phyloP scores from a whole-genome alignment of 2,329 filamentous ascomycete species.

The Colletotrichum sansevieriae region DNA sequence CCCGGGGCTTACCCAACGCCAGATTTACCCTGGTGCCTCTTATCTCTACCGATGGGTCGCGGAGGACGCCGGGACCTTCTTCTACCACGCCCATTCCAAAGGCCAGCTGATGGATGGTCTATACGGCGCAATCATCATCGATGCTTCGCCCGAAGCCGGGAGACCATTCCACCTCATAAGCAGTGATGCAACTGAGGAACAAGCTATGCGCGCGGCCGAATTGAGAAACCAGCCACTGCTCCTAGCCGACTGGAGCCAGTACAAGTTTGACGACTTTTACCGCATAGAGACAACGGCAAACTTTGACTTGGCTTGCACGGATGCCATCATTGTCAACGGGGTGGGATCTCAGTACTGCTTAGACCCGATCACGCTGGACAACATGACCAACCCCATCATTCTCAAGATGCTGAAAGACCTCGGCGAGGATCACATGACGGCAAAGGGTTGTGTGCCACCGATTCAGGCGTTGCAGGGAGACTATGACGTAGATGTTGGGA shows the following conservation, averaged over 20 bases:
- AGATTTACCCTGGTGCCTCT: slow-evolving; percentile 51
- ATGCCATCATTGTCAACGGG: not conserved
- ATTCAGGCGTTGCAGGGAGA: slow-evolving; percentile 26
- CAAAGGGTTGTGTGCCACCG: slow-evolving; percentile 10
- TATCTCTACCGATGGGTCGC: slow-evolving; percentile 51
- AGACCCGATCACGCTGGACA: not conserved
- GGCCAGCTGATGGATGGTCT: slow-evolving; percentile 38
- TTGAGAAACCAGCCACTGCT: slow-evolving; percentile 7
- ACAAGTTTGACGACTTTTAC: slow-evolving; percentile 39
- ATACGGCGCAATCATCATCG: slow-evolving; percentile 30
- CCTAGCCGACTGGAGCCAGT: slow-evolving; percentile 40
- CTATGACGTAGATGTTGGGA: not conserved
- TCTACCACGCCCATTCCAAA: slow-evolving; percentile 30
- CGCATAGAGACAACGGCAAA: not conserved
- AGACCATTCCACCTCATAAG: slow-evolving; percentile 11
- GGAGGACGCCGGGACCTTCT: slow-evolving; percentile 35
- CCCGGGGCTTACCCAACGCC: slow-evolving; percentile 57
- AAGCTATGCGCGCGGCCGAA: slow-evolving; percentile 7
- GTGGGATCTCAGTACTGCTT: slow-evolving; percentile 17
- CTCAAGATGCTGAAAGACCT: slow-evolving; percentile 24
- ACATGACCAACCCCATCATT: slow-evolving; percentile 14
- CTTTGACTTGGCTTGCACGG: slow-evolving; percentile 19
- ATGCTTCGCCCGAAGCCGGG: not conserved
- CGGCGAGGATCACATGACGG: slow-evolving; percentile 21
- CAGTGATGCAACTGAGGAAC: not conserved